Evolutionary conservation across 768 basidiomycete genomes (phyloP).

Genomic region (Phaeolepiota aurea): DNA sequence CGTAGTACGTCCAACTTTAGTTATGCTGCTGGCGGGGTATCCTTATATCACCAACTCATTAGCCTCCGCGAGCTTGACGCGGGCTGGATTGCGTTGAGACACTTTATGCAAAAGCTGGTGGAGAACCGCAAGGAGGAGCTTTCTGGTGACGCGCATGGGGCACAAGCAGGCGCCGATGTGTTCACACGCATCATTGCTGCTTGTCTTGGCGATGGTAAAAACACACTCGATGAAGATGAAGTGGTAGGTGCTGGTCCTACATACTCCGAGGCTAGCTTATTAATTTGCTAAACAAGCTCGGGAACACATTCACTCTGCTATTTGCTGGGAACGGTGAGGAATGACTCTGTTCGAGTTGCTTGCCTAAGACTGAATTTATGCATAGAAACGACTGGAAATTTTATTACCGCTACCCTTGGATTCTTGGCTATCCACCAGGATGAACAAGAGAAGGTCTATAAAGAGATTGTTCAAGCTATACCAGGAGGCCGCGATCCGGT

Average conservation of each 20-base stretch:
- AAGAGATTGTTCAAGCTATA: neutral
- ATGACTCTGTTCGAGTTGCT: neutral
- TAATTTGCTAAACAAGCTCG: neutral
- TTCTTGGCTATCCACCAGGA: neutral
- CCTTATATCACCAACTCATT: neutral
- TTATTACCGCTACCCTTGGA: neutral
- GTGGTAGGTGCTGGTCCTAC: neutral
- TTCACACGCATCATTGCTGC: neutral
- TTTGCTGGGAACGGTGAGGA: constrained; percentile 2
- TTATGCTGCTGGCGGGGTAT: neutral
- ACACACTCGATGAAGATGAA: neutral
- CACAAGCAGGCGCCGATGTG: neutral
- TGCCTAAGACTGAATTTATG: neutral
- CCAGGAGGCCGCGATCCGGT: too few relatives aligned
- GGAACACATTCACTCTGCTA: neutral
- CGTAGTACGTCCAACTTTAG: neutral
- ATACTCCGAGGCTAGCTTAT: neutral
- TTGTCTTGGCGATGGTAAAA: neutral
- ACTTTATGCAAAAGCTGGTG: too few relatives aligned
- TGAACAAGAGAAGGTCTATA: neutral
- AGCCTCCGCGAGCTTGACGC: neutral
- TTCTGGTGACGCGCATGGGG: neutral
- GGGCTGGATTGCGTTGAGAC: too few relatives aligned
- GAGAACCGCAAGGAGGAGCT: neutral
- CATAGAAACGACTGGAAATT: neutral